These are phyloP conservation scores for Lentinula boryana DNA, from an alignment of 768 basidiomycete genomes.

Conservation along the genomic window DNA sequence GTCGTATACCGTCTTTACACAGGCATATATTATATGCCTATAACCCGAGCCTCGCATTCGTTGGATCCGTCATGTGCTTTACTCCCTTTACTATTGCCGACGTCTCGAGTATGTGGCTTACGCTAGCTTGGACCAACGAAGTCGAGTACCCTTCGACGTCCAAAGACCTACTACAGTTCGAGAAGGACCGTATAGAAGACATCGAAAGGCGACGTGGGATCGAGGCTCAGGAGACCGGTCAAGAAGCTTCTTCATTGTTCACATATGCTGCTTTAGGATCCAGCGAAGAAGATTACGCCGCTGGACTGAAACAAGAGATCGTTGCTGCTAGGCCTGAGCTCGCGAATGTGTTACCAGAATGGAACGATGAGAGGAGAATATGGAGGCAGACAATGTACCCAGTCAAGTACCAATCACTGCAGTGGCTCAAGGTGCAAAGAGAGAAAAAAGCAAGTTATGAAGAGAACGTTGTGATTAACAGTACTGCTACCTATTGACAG, in stretches of 20 bases:
- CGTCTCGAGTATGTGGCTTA: constrained; percentile 43
- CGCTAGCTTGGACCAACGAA: constrained; percentile 31
- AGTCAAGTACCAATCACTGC: constrained; percentile 27
- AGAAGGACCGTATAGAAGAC: constrained; percentile 24
- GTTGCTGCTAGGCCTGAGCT: constrained; percentile 22
- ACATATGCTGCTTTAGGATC: constrained; percentile 29
- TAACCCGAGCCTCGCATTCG: constrained; percentile 42
- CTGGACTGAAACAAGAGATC: constrained; percentile 27
- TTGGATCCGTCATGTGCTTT: constrained; percentile 32
- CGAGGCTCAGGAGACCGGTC: constrained; percentile 13
- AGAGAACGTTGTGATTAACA: neutral
- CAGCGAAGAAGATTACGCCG: constrained; percentile 29
- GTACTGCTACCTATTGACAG: neutral
- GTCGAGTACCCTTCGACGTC: constrained; percentile 27
- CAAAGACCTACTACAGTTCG: constrained; percentile 28
- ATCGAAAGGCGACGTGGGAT: constrained; percentile 12
- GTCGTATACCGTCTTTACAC: constrained; percentile 38
- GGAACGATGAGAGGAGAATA: constrained; percentile 27
- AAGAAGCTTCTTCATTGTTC: constrained; percentile 21
- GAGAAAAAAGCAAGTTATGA: neutral
- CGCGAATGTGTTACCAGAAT: constrained; percentile 24
- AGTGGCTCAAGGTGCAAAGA: constrained; percentile 17
- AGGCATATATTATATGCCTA: constrained; percentile 39
- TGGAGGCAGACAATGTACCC: constrained; percentile 29
- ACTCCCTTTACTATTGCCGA: constrained; percentile 46